These are phyloP conservation scores for Scenedesmus sp. DNA, from an alignment of 163 green algal species.

Conservation along the genomic window DNA sequence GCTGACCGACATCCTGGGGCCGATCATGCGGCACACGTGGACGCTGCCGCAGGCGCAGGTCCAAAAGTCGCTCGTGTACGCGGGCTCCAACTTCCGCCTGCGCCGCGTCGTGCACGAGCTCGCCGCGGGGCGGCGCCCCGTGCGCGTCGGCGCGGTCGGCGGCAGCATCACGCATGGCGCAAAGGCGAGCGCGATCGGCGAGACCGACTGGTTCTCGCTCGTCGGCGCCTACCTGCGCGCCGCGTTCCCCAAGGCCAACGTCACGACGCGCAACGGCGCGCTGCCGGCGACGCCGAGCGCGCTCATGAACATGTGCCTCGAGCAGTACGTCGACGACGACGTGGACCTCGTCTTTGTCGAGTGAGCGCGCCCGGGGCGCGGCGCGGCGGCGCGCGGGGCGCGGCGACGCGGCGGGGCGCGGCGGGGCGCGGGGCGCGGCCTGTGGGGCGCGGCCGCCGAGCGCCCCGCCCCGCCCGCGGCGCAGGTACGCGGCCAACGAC, in stretches of 20 bases:
- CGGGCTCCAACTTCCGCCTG: slow-evolving; percentile 39
- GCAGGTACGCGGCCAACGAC: slow-evolving; percentile 47
- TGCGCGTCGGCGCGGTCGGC: slow-evolving; percentile 40
- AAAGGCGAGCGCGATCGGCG: slow-evolving; percentile 37
- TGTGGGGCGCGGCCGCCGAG: too few species aligned
- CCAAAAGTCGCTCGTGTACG: slow-evolving; percentile 44
- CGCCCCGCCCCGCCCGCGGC: too few species aligned
- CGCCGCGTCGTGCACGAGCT: slow-evolving; percentile 43
- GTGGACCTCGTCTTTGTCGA: slow-evolving; percentile 50
- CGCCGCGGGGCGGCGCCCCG: not conserved
- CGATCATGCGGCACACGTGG: slow-evolving; percentile 27
- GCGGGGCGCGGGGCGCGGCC: too few species aligned
- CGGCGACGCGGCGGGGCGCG: too few species aligned
- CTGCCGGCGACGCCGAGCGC: slow-evolving; percentile 45
- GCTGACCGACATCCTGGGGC: slow-evolving; percentile 17
- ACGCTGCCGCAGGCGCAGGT: slow-evolving; percentile 32
- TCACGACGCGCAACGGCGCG: slow-evolving; percentile 40
- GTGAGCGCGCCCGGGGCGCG: too few species aligned
- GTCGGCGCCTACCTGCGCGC: slow-evolving; percentile 37
- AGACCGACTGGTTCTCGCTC: slow-evolving; percentile 48
- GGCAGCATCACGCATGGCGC: slow-evolving; percentile 46
- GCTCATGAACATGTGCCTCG: slow-evolving; percentile 53
- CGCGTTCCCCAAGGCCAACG: slow-evolving; percentile 37
- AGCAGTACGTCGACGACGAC: slow-evolving; percentile 42
- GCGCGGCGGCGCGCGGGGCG: too few species aligned